phyloP scores from a whole-genome alignment of 495 filamentous ascomycete genomes.

The Gamarada debralockiae region DNA sequence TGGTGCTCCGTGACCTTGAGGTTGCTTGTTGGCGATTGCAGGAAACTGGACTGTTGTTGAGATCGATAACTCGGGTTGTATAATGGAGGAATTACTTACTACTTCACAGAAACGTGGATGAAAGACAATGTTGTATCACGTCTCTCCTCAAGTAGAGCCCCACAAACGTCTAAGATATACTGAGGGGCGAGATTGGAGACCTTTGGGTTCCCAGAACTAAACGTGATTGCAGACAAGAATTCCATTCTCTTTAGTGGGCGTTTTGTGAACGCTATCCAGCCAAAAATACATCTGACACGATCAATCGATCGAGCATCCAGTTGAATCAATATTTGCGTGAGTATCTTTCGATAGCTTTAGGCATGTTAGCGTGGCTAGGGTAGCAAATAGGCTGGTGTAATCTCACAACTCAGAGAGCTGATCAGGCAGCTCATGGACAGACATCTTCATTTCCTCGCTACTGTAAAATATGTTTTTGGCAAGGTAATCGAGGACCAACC shows the following conservation, averaged over 20 bases:
- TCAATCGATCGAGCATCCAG: conserved; percentile 25
- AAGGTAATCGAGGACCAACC: neutral
- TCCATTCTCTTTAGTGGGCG: conserved; percentile 26
- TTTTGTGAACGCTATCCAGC: conserved; percentile 32
- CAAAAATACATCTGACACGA: conserved; percentile 24
- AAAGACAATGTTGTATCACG: conserved; percentile 24
- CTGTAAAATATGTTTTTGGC: conserved; percentile 27
- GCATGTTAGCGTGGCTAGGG: neutral
- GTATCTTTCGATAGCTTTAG: conserved; percentile 26
- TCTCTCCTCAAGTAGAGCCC: conserved; percentile 26
- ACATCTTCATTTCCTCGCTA: conserved; percentile 18
- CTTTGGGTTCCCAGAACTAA: conserved; percentile 15
- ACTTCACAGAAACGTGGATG: conserved; percentile 31
- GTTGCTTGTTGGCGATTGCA: conserved; percentile 17
- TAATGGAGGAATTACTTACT: conserved; percentile 24
- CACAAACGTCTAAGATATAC: conserved; percentile 30
- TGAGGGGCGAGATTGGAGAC: conserved; percentile 12
- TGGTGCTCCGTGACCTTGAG: conserved; percentile 8
- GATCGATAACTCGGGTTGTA: no score
- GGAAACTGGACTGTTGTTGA: conserved; percentile 20
- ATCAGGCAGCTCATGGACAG: conserved; percentile 23
- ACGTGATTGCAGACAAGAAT: conserved; percentile 28
- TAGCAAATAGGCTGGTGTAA: neutral
- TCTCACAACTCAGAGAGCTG: conserved; percentile 27
- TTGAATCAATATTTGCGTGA: conserved; percentile 17